Base-by-base conservation (phyloP, 163 green algal genomes). In the Scenedesmus sp. region DNA sequence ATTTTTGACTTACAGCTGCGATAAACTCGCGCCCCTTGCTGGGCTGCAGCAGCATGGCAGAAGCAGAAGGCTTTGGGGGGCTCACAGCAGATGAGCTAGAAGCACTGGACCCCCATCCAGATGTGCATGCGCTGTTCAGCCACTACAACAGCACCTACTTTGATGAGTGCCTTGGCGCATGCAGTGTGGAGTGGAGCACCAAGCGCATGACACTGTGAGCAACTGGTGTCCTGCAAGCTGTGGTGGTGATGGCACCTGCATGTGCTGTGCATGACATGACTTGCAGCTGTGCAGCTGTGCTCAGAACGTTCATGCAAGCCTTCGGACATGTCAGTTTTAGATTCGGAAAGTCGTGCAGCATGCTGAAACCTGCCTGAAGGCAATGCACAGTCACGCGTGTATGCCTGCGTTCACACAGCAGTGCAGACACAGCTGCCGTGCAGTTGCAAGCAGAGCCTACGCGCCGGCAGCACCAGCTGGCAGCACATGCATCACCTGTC, bases 161-260 rank as follows among this genome's bases (percentile, higher is more conserved):
- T 54, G n/a, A 91, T n/a, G 56, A 73, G 74, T 73, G 67, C 13
- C 76, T 93, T 0, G 88, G 82, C 1, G 93, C 90, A 76, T 93
- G 88, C 62, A 93, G 79, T 10, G 94, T 95, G 2, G 86, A 93
- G 26, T 95, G 94, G 94, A 92, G 79, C 73, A 92, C 55, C 8
- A 84, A 66, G 16, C 82, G 92, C 13, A 95, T 95, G 94, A 95
- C 94, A 2, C 70, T 92, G 85, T 95, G 92, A 92, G 93, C 70
- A 79, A 16, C 0, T 6, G 16, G 0, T 79, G 70, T 79, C 70
- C 70, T 79, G 70, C 66, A 79, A 79, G 70, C 70, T 79, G 70
- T 79, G 70, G 70, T 52, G 70, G 23, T 7, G 10, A 77, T 46
- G 1, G 3, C 16, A 77, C 3, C 56, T 59, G 57, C 86, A 85